Conservation (phyloP, 257 asterid genomes). For the Cynanchum wilfordii region DNA sequence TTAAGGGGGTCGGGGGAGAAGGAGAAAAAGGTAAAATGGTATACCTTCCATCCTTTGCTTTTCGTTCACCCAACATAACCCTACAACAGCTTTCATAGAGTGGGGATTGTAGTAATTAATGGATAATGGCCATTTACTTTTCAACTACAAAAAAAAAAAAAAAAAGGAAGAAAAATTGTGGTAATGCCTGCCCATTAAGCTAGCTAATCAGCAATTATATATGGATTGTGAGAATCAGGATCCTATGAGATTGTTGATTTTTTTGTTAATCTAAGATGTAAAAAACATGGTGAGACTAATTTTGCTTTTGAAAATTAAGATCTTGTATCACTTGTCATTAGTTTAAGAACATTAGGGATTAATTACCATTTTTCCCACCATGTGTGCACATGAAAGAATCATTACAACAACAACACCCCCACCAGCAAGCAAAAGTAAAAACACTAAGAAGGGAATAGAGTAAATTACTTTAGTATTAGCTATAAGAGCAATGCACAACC, state of each 20-base stretch:
- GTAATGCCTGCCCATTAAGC: not conserved
- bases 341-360: conserved; percentile 1
- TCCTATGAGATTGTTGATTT: conserved; percentile 11
- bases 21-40: not conserved
- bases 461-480: conserved; percentile 14
- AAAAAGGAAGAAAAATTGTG: not conserved
- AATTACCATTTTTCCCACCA: conserved; percentile 1
- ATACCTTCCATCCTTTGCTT: not conserved
- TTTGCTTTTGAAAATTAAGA: not conserved
- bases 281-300: not conserved
- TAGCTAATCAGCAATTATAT: conserved; percentile 6
- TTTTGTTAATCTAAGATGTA: not conserved
- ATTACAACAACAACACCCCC: not conserved
- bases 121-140: not conserved
- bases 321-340: conserved; percentile 13
- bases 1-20: not conserved
- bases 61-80: not conserved
- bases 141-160: not conserved
- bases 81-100: not conserved
- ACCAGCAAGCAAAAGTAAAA: conserved; percentile 4
- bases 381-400: conserved; percentile 28
- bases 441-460: not conserved
- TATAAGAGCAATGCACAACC: conserved; percentile 21
- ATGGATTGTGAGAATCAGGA: conserved; percentile 12
- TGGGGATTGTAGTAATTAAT: not conserved